Evolutionary conservation across 2,329 filamentous ascomycete genomes (phyloP).

Genomic region (Exserohilum turcica): DNA sequence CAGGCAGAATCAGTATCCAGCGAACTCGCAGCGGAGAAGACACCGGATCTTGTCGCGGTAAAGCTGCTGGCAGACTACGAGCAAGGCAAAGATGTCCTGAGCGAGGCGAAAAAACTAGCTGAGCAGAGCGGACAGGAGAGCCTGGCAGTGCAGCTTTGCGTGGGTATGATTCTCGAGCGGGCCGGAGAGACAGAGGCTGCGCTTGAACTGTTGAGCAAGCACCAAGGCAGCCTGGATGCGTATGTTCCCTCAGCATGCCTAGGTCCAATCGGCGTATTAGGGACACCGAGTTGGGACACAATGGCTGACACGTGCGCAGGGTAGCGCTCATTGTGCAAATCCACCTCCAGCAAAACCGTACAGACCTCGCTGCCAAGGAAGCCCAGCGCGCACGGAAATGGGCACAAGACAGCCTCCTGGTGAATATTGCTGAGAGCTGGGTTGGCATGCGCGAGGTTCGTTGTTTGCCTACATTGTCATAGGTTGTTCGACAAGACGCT

Average conservation of each 20-base stretch:
- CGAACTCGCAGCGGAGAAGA: slow-evolving; percentile 66
- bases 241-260: slow-evolving; percentile 47
- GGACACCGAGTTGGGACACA: background rate
- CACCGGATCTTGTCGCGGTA: slow-evolving; percentile 76
- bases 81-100: slow-evolving; percentile 48
- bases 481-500: background rate
- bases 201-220: slow-evolving; percentile 75
- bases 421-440: slow-evolving; percentile 96
- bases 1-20: slow-evolving; percentile 74
- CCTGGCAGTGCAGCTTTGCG: slow-evolving; percentile 77
- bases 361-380: slow-evolving; percentile 89
- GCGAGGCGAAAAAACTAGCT: slow-evolving; percentile 72
- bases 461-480: slow-evolving; percentile 26
- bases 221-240: slow-evolving; percentile 81
- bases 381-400: slow-evolving; percentile 84
- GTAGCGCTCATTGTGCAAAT: slow-evolving; percentile 91
- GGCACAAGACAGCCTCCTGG: slow-evolving; percentile 91
- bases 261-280: too few species aligned
- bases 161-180: slow-evolving; percentile 79
- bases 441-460: slow-evolving; percentile 83
- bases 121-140: slow-evolving; percentile 70
- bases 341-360: slow-evolving; percentile 87
- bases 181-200: slow-evolving; percentile 86
- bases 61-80: slow-evolving; percentile 72
- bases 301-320: slow-evolving; percentile 49